Percentiles rank a stretch among this genome's conserved stretches.
These are phyloP conservation scores for Fremontodendron californicum DNA, from an alignment of 345 rosid species.

Conservation along the genomic window DNA sequence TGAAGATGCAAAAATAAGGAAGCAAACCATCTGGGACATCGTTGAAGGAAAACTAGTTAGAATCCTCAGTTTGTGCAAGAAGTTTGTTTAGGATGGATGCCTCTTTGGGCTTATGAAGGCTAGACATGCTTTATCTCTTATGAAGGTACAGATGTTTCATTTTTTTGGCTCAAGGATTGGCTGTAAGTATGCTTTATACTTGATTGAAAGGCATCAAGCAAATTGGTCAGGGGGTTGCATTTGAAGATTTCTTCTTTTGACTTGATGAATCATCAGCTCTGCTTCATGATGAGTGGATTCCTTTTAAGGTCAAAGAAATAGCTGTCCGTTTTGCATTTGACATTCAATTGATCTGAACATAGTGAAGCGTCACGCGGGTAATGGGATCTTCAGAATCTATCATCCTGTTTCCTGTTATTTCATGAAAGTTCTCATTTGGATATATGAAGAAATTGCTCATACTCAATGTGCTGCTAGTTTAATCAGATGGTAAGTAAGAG, in stretches of 20 bases:
- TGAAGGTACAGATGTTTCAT: background rate
- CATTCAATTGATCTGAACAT: background rate
- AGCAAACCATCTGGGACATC: slow-evolving; percentile 39
- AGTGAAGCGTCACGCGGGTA: background rate
- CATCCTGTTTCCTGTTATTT: background rate
- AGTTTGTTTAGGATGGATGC: slow-evolving; percentile 35
- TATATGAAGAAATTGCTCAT: background rate
- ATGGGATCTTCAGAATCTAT: slow-evolving; percentile 1
- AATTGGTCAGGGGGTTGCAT: background rate
- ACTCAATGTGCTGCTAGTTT: background rate
- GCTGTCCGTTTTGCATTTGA: background rate
- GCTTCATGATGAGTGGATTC: background rate
- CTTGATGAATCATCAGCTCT: slow-evolving; percentile 1
- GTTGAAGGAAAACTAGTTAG: slow-evolving; percentile 39
- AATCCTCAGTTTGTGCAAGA: slow-evolving; percentile 68
- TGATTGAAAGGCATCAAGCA: background rate
- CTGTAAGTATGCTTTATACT: background rate
- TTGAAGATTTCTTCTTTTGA: slow-evolving; percentile 2
- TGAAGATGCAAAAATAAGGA: slow-evolving; percentile 74
- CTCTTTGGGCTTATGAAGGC: background rate
- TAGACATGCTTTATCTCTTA: slow-evolving; percentile 4
- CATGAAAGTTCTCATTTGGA: background rate
- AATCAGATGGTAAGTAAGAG: background rate
- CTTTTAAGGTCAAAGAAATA: background rate
- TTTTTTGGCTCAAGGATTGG: slow-evolving; percentile 11